Base-by-base conservation (phyloP, 768 basidiomycete genomes). In the Russula vinacea region DNA sequence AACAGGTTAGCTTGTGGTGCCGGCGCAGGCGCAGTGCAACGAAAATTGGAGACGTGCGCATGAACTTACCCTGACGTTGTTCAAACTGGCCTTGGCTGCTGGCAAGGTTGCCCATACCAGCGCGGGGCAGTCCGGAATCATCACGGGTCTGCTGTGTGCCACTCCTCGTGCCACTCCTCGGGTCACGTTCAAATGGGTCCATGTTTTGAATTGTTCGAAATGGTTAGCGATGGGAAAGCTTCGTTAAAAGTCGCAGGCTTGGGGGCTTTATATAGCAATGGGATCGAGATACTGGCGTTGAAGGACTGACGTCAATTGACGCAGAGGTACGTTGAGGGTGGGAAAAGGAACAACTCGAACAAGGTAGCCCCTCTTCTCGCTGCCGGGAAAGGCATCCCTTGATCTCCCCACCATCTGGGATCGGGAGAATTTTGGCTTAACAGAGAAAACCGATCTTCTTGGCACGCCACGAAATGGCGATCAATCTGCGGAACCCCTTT, bases 1-100 rank as follows among this genome's bases (percentile, higher is more conserved):
- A 13, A 35, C 1, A 33, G 10, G 14, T 3, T 16, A 3, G 9
- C 3, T 24, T 19, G 26, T n/a, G n/a, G n/a, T n/a, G n/a, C n/a
- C n/a, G n/a, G n/a, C n/a, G n/a, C n/a, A n/a, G n/a, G n/a, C n/a
- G n/a, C 45, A 16, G 44, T 9, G 44, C 45, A 24, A 16, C 17
- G 3, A 16, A 50, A 22, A 26, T 8, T 14, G 16, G 13, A 26
- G 22, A 13, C 19, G 5, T 37, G n/a, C 3, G 9, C 37, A 59
- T 19, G 24, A 33, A 44, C 58, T 44, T 29, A 60, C 53, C 63
- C 3, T n/a, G 24, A 5, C 22, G 42, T 26, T 60, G 24, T 33
- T 49, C 37, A 54, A 47, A 56, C 54, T 60, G 42, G n/a, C 58
- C 64, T 65, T 65, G 64, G 33, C 32, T n/a, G 40, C 52, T 37